Base-by-base conservation (phyloP, 768 basidiomycete genomes). In the Auriscalpium vulgare region DNA sequence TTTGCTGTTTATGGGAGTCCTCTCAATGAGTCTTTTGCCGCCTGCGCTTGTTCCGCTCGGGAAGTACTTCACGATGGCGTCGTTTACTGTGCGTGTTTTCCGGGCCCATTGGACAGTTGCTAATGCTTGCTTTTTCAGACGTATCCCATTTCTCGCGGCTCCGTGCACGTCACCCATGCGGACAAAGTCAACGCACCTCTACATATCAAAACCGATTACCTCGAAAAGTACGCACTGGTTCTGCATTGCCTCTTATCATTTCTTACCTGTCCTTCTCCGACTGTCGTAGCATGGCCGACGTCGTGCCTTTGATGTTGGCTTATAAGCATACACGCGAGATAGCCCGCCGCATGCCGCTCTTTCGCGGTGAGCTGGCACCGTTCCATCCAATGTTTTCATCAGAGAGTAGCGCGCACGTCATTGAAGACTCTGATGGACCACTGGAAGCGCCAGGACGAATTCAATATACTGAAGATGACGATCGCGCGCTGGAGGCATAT, bases 311-410 rank as follows among this genome's bases (percentile, higher is more conserved):
- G 49, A 70, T 69, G 53, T 79, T 78, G 74, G 71, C 63, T 0
- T 86, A 84, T 65, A 87, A 86, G 59, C 75, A 74, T 51, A 53
- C 64, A 4, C 74, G 83, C 1, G 84, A 87, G 67, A 59, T 81
- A 8, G 69, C 72, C 3, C 76, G 84, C 37, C 78, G 84, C 14
- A 81, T 83, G 77, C 56, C 67, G 13, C 61, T 56, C 43, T 75
- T 73, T 44, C 66, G 71, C 13, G 73, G 73, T 16, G 71, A 73
- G 51, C 58, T 64, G 14, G 43, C 56, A 0, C 49, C 40, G 8
- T n/a, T 50, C 16, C 68, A 69, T 51, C 74, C 74, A 2, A 23
- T 53, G 8, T 76, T 75, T 49, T 44, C 65, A 0, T 53, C 51
- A 4, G 68, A 65, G 23, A 66, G 72, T n/a, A 49, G 57, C 29